phyloP scores from a whole-genome alignment of 2,329 filamentous ascomycete species.

The Aspergillus candidus region DNA sequence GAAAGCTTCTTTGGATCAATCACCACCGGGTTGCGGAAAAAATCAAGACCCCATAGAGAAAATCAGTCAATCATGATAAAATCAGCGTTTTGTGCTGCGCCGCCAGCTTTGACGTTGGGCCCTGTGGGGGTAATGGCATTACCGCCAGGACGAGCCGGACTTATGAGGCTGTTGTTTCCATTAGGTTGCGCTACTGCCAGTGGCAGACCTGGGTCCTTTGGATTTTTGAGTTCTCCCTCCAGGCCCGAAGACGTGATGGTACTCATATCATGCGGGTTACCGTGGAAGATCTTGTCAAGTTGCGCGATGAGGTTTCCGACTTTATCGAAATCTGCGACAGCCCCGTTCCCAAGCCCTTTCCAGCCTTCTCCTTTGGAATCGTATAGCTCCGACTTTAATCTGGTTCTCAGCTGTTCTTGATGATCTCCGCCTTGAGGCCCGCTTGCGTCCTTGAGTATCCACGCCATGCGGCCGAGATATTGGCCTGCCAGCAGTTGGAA shows the following conservation, averaged over 20 bases:
- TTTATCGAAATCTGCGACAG: slow-evolving; percentile 27
- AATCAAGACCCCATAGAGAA: background rate
- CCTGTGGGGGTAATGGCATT: background rate
- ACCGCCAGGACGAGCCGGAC: background rate
- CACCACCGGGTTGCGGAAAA: background rate
- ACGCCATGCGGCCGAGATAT: slow-evolving; percentile 25
- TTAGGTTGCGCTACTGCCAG: background rate
- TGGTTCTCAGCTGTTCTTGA: slow-evolving; percentile 16
- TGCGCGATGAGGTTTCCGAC: slow-evolving; percentile 28
- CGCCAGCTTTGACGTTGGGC: background rate
- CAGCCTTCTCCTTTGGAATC: slow-evolving; percentile 34
- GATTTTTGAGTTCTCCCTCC: background rate
- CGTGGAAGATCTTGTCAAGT: slow-evolving; percentile 25
- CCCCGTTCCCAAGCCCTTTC: slow-evolving; percentile 36
- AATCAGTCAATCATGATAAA: slow-evolving; percentile 34
- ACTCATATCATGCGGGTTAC: slow-evolving; percentile 3
- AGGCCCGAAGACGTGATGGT: background rate
- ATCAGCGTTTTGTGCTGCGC: slow-evolving; percentile 18
- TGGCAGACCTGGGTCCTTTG: background rate
- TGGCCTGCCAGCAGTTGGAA: slow-evolving; percentile 28
- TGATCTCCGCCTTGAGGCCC: slow-evolving; percentile 12
- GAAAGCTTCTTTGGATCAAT: slow-evolving; percentile 1
- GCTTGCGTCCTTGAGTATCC: slow-evolving; percentile 30
- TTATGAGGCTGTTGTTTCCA: background rate
- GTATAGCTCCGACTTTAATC: slow-evolving; percentile 30